A percentile compares a stretch with the other conserved stretches of the same genome.
These are phyloP conservation scores for Neopestalotiopsis sp. DNA, from an alignment of 2,329 filamentous ascomycete genomes.

Conservation along the genomic window DNA sequence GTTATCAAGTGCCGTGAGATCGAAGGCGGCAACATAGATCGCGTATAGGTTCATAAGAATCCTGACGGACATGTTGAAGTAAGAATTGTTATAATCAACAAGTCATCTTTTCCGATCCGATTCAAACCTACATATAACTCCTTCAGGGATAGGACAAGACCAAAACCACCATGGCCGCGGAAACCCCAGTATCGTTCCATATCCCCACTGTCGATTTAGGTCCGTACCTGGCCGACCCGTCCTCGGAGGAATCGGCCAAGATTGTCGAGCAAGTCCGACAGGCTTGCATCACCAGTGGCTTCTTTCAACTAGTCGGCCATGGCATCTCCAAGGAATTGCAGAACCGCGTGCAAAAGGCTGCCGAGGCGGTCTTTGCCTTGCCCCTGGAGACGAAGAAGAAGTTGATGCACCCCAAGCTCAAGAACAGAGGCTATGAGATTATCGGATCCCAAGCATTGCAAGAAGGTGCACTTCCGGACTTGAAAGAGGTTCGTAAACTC, in stretches of 20 bases:
- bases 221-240: constrained; percentile 37
- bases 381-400: constrained; percentile 50
- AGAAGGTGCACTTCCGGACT: constrained; percentile 48
- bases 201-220: constrained; percentile 41
- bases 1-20: neutral
- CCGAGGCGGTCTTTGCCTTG: constrained; percentile 54
- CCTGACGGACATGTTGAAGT: neutral
- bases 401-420: constrained; percentile 42
- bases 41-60: neutral
- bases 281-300: constrained; percentile 50
- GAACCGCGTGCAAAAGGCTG: constrained; percentile 44
- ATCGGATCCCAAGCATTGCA: constrained; percentile 52
- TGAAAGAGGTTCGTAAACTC: constrained; percentile 46
- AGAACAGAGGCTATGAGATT: constrained; percentile 56
- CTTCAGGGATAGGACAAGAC: too few relatives aligned
- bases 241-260: constrained; percentile 30
- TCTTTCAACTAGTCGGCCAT: constrained; percentile 59
- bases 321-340: constrained; percentile 47
- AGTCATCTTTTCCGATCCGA: neutral
- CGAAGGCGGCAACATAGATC: neutral
- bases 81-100: neutral
- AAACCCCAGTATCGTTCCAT: constrained; percentile 28
- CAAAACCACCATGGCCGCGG: constrained; percentile 10
- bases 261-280: constrained; percentile 38
- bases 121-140: too few relatives aligned